Evolutionary conservation across 495 filamentous ascomycete genomes (phyloP), one percentile per base, ranked within the genome.

Genomic region (Penicillium tannophilum): DNA sequence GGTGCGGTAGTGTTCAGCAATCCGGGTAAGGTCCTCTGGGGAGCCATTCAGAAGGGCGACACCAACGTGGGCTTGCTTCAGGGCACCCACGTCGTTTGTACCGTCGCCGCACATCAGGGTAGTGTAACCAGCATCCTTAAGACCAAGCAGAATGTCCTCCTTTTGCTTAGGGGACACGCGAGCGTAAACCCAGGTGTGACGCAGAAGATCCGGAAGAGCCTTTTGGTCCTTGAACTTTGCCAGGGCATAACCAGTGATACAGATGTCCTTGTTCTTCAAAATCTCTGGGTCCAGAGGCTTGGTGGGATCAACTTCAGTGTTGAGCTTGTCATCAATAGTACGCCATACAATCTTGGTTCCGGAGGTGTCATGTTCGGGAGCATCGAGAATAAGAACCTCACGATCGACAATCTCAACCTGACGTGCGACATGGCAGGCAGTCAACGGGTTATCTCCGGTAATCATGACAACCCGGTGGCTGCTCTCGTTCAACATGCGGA

Each of bases 401-500:
- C 94, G 88, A 64, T 99, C 94, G 20, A 99, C 90, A 68, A 99
- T 99, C 66, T 99, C 94, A 39, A 99, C 94, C 69, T 98, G 86
- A 44, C 88, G 87, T 12, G 94, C 94, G 58, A 99, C 94, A 69
- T 99, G 93, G 24, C 94, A 90, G 62, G 94, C 94, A 23, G 94
- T 99, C 42, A 99, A 82, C 20, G 94, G 93, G 68, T 99, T 99
- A 74, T 99, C 94, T 65, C 94, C 94, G 48, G 94, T 99, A 56
- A 99, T 99, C 94, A 99, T 99, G 63, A 98, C 90, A 55, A 95
- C 91, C 62, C 94, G 91, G 77, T 99, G 94, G 74, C 91, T 96
- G 74, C 93, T 97, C 77, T 98, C 95, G 68, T 97, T 99, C 56
- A 99, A 82, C 94, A 99, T 98, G 46, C 87, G 90, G 30, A 98